A percentile compares a stretch with the other conserved stretches of the same genome.
These are phyloP conservation scores for Amaranthus cruentus DNA, from an alignment of 148 eudicot genomes.

Conservation along the genomic window DNA sequence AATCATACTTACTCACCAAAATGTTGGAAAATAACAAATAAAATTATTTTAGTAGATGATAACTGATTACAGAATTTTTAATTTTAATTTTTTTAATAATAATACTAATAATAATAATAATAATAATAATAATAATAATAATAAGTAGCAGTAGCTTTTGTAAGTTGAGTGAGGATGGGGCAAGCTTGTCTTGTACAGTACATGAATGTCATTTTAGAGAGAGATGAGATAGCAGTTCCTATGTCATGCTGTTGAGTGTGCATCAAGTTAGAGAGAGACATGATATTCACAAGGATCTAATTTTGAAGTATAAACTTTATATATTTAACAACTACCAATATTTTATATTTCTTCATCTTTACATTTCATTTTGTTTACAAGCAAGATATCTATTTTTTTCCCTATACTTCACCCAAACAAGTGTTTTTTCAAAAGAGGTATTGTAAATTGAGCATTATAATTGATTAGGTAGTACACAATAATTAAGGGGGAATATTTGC, in stretches of 20 bases:
- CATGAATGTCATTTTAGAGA: slow-evolving; percentile 9
- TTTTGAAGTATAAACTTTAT: slow-evolving; percentile 16
- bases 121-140: neutral
- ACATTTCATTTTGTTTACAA: slow-evolving; percentile 21
- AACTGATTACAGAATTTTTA: too few species aligned
- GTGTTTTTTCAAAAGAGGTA: too few species aligned
- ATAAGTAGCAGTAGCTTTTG: neutral
- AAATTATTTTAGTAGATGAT: neutral
- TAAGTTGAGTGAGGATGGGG: slow-evolving; percentile 55
- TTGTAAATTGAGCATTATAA: too few species aligned
- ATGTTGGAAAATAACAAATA: slow-evolving; percentile 15
- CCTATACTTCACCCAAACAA: slow-evolving; percentile 12
- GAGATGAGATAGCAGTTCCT: slow-evolving; percentile 29
- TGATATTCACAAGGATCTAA: slow-evolving; percentile 21
- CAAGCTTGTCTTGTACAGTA: slow-evolving; percentile 27
- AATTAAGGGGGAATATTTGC: too few species aligned
- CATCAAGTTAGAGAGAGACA: slow-evolving; percentile 31
- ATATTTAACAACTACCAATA: slow-evolving; percentile 25
- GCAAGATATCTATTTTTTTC: slow-evolving; percentile 29
- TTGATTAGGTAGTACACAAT: too few species aligned
- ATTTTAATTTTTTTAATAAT: too few species aligned
- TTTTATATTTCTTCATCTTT: slow-evolving; percentile 26
- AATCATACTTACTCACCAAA: too few species aligned
- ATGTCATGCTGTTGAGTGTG: slow-evolving; percentile 48
- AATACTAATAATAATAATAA: neutral